Evolutionary conservation across 441 rosid species (phyloP).

Genomic region (Viola pubescens): DNA sequence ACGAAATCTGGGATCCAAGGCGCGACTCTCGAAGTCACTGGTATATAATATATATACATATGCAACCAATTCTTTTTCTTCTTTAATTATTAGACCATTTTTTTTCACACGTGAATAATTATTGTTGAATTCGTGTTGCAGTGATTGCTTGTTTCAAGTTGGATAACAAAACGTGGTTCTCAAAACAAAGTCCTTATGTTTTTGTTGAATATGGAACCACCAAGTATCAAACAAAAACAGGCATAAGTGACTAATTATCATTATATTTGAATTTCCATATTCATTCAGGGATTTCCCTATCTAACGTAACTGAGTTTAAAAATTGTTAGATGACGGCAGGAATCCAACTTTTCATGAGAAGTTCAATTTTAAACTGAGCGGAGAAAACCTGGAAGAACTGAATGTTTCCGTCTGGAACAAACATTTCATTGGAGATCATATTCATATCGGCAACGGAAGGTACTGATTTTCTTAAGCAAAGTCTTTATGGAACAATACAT

Average conservation of each 20-base stretch:
- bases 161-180: conserved; percentile 50
- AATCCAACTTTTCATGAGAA: conserved; percentile 51
- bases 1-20: conserved; percentile 37
- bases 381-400: conserved; percentile 38
- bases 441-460: conserved; percentile 48
- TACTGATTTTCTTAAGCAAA: neutral
- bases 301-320: neutral
- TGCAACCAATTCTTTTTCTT: too few relatives aligned
- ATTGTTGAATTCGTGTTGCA: conserved; percentile 6
- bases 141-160: conserved; percentile 40
- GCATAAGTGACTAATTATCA: conserved; percentile 28
- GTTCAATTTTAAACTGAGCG: conserved; percentile 36
- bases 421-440: too few relatives aligned
- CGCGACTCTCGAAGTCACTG: conserved; percentile 40
- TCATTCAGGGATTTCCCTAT: neutral
- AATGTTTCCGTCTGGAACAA: conserved; percentile 39
- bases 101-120: too few relatives aligned
- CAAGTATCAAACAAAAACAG: conserved; percentile 38
- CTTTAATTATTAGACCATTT: too few relatives aligned
- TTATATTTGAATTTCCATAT: neutral
- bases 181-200: conserved; percentile 50
- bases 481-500: neutral
- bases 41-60: too few relatives aligned
- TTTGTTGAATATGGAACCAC: conserved; percentile 33
- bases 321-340: conserved; percentile 33